phyloP scores from a whole-genome alignment of 306 rosid genomes.

The Vicia sativa region DNA sequence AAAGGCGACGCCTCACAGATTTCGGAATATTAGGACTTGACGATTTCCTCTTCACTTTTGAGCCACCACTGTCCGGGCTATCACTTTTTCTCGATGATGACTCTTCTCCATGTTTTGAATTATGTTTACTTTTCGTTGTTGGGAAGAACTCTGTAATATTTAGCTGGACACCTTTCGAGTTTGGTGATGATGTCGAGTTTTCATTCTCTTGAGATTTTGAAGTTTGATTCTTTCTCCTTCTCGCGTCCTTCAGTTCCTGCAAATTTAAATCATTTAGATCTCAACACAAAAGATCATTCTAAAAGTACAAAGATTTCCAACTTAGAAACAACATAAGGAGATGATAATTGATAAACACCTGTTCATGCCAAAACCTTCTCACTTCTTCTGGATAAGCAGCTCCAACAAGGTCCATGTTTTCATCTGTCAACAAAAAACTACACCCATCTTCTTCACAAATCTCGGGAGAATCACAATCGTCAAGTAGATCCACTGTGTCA shows the following conservation, averaged over 20 bases:
- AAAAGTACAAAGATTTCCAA: too few relatives aligned
- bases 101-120: constrained; percentile 48
- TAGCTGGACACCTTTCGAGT: constrained; percentile 49
- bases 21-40: constrained; percentile 57
- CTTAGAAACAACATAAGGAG: too few relatives aligned
- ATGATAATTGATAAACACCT: constrained; percentile 49
- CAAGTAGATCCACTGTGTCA: constrained; percentile 49
- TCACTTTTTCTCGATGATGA: constrained; percentile 36
- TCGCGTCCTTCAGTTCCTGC: constrained; percentile 65
- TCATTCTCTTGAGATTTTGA: constrained; percentile 44
- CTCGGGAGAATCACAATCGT: constrained; percentile 59
- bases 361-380: constrained; percentile 63
- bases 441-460: constrained; percentile 53
- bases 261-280: constrained; percentile 33
- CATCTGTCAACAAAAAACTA: constrained; percentile 78
- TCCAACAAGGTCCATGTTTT: constrained; percentile 73
- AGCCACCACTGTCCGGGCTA: constrained; percentile 38
- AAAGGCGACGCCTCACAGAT: constrained; percentile 86
- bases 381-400: constrained; percentile 80
- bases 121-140: constrained; percentile 53
- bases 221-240: constrained; percentile 48
- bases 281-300: neutral
- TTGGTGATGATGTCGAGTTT: constrained; percentile 42
- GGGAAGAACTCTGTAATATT: constrained; percentile 76
- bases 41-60: constrained; percentile 50